Base-by-base conservation (phyloP, 164 flowering plant species). In the Sextonia rubra region DNA sequence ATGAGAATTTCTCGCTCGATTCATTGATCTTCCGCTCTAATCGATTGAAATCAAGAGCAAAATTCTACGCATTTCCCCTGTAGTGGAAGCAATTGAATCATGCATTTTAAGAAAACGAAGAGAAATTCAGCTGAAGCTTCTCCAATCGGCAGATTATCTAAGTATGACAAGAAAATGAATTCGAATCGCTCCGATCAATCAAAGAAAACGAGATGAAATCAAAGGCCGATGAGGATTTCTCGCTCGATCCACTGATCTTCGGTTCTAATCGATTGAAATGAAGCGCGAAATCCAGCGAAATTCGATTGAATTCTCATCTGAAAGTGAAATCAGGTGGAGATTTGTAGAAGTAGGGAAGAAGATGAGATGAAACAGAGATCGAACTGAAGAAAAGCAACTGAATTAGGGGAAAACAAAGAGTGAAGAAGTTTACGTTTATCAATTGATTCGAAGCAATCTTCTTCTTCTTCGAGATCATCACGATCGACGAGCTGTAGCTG, bases 391-490 rank as follows among this genome's bases (percentile, higher is more conserved):
- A 32, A 37, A 32, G 20, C 15, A 6, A 30, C 32, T 14, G 47
- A 29, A 47, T n/a, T 58, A 27, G 18, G 60, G 48, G 22, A 65
- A 52, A 27, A 12, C 12, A 26, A 12, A 14, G 26, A 52, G 12
- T 27, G 24, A 12, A 55, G 47, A 27, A 6, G 8, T 29, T 17
- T 48, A 12, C 99, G 75, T 77, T 91, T 91, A 78, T 93, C 98
- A 48, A 95, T 93, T 3, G 89, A 84, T 85, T 95, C 97, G 70
- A 95, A 95, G 79, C 90, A 77, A 63, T 93, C 99, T 44, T 94
- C 99, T 68, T 95, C 98, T n/a, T 91, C 96, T 22, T 91, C 96
- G 47, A 89, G 66, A 12, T 91, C 95, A 73, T 92, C 99, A 65
- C 97, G 75, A 67, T 93, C 97, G 23, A 93, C 87, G 73, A 95